These are phyloP conservation scores for Dichotomocladium elegans DNA, from an alignment of 371 early-diverging fungal genomes.

Conservation along the genomic window DNA sequence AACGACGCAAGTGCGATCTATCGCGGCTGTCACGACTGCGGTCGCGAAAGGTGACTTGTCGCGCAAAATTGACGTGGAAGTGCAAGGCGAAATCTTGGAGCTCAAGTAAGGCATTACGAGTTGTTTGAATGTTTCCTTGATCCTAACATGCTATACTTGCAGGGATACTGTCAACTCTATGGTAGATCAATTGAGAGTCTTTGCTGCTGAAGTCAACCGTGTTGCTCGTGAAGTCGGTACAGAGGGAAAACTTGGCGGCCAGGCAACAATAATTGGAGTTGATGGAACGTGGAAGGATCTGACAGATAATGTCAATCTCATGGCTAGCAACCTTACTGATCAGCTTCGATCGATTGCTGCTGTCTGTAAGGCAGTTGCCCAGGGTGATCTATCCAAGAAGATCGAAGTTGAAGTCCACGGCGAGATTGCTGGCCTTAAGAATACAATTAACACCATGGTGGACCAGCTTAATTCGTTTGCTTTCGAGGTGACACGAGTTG, in stretches of 20 bases:
- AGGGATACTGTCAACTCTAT: constrained; percentile 28
- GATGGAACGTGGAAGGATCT: constrained; percentile 73
- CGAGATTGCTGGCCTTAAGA: constrained; percentile 36
- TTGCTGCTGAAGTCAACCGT: constrained; percentile 51
- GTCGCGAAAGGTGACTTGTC: constrained; percentile 37
- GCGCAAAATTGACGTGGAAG: constrained; percentile 23
- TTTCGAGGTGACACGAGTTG: constrained; percentile 38
- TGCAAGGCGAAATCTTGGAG: constrained; percentile 37
- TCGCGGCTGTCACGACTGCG: constrained; percentile 30
- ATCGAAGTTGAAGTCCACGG: constrained; percentile 29
- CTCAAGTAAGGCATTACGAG: constrained; percentile 20
- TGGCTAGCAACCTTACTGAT: constrained; percentile 54
- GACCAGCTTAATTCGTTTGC: constrained; percentile 41
- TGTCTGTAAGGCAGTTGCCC: constrained; percentile 56
- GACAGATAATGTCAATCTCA: constrained; percentile 57
- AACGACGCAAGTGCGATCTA: constrained; percentile 49
- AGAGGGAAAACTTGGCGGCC: constrained; percentile 56
- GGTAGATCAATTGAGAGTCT: constrained; percentile 30
- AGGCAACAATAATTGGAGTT: constrained; percentile 53
- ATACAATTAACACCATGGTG: constrained; percentile 44
- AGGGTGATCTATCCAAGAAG: constrained; percentile 39
- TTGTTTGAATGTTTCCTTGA: constrained; percentile 4
- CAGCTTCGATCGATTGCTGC: constrained; percentile 51
- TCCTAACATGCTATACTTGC: constrained; percentile 43
- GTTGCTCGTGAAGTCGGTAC: constrained; percentile 61